Base-by-base conservation (phyloP, 1,284 basidiomycete species). In the Sporisorium exsertum region DNA sequence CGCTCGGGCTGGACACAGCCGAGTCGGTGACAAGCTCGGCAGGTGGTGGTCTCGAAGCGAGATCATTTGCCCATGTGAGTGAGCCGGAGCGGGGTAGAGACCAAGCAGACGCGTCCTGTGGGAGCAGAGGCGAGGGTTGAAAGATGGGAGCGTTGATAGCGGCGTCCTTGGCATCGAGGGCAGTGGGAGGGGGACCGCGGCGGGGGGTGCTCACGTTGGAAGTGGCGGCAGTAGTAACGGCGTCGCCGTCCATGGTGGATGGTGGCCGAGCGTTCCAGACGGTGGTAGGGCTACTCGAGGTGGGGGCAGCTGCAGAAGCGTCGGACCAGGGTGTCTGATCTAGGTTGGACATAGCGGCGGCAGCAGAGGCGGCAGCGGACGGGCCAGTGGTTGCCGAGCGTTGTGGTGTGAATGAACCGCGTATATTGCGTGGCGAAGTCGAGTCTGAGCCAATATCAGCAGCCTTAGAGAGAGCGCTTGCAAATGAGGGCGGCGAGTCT, bases 171-270 rank as follows among this genome's bases (percentile, higher is more conserved):
- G 63, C 46, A 29, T 68, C 70, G 9, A 70, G 47, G 12, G 66
- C 50, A 16, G 22, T 64, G n/a, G 59, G 33, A 16, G 22, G 62
- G n/a, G 59, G 33, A n/a, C 22, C 64, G 8, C 74, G 62, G 20
- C 60, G 43, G 12, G 74, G 74, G 7, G 74, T 77, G 63, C 53
- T 77, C 24, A 77, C 74, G 29, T 65, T 73, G 24, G 74, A 77
- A 18, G 74, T 59, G 26, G 66, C 60, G 18, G 74, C 74, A 6
- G 74, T 72, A 15, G 45, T 61, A 45, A 69, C 57, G 13, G 70
- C 70, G 40, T 77, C 74, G 24, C 66, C 63, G 47, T 77, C 74
- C 35, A 68, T 61, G 42, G 66, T 66, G 15, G 61, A 58, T 54
- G 63, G 63, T 18, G 62, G 45, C 9, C 74, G 58, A 5, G 66